These are phyloP conservation scores for Pichia sp. DNA, from an alignment of 1,139 yeast species.

Conservation along the genomic window DNA sequence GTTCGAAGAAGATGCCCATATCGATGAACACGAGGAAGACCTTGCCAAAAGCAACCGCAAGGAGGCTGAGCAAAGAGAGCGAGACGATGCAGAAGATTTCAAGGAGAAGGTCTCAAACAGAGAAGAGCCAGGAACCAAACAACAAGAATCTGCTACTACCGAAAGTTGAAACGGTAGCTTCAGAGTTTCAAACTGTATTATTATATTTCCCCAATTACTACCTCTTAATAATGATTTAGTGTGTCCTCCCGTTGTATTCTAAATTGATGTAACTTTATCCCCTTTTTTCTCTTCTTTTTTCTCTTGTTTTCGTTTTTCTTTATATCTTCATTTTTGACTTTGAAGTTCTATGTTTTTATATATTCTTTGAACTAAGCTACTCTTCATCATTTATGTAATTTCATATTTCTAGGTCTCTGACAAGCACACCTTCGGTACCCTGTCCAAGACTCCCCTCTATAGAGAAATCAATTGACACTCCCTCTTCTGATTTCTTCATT, in stretches of 20 bases:
- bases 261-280: slow-evolving; percentile 4
- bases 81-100: neutral
- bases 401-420: slow-evolving; percentile 48
- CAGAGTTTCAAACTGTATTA: neutral
- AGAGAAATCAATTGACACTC: slow-evolving; percentile 31
- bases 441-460: slow-evolving; percentile 54
- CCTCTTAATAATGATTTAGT: neutral
- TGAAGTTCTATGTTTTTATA: slow-evolving; percentile 1
- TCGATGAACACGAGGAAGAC: slow-evolving; percentile 16
- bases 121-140: neutral
- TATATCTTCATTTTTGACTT: neutral
- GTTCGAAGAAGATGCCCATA: slow-evolving; percentile 17
- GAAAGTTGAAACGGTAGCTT: neutral
- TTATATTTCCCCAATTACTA: neutral
- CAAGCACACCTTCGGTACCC: slow-evolving; percentile 57
- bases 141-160: neutral
- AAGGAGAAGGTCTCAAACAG: neutral
- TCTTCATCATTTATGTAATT: neutral
- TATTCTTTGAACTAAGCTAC: neutral
- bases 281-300: slow-evolving; percentile 1
- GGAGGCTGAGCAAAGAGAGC: neutral
- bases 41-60: neutral
- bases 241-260: slow-evolving; percentile 1
- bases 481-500: slow-evolving; percentile 8
- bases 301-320: slow-evolving; percentile 1